A percentile compares a stretch with the other conserved stretches of the same genome.
These are phyloP conservation scores for Cinnamomum micranthum DNA, from an alignment of 164 flowering plant species.

Conservation along the genomic window DNA sequence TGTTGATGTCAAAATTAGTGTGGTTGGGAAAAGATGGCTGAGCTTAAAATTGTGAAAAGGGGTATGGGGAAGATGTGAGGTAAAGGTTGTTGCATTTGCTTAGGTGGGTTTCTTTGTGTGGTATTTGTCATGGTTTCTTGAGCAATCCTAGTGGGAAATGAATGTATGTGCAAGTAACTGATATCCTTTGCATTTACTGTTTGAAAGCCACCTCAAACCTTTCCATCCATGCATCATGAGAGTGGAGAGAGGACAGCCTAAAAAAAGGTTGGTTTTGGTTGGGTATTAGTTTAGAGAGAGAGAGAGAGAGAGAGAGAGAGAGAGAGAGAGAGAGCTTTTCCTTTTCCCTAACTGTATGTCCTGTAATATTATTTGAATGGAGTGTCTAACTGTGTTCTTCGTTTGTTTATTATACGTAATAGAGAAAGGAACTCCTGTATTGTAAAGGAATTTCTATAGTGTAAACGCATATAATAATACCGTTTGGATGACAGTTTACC, in stretches of 20 bases:
- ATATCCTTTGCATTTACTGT: constrained; percentile 26
- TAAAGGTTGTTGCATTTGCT: constrained; percentile 19
- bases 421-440: neutral
- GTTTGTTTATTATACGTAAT: no score
- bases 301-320: constrained; percentile 12
- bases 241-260: neutral
- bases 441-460: neutral
- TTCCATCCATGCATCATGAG: constrained; percentile 19
- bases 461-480: neutral
- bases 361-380: neutral
- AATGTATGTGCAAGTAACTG: constrained; percentile 33
- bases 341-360: neutral
- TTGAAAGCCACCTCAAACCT: constrained; percentile 37
- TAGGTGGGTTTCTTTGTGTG: constrained; percentile 18
- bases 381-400: neutral
- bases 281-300: neutral
- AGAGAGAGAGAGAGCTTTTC: constrained; percentile 11
- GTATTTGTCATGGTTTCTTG: constrained; percentile 21
- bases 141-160: constrained; percentile 17
- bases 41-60: constrained; percentile 16
- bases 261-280: neutral
- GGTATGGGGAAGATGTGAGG: constrained; percentile 6
- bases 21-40: constrained; percentile 32
- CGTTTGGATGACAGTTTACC: constrained; percentile 10
- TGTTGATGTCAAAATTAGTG: constrained; percentile 26